phyloP scores from a whole-genome alignment of 805 yeast species.

The Starmerella powellii region DNA sequence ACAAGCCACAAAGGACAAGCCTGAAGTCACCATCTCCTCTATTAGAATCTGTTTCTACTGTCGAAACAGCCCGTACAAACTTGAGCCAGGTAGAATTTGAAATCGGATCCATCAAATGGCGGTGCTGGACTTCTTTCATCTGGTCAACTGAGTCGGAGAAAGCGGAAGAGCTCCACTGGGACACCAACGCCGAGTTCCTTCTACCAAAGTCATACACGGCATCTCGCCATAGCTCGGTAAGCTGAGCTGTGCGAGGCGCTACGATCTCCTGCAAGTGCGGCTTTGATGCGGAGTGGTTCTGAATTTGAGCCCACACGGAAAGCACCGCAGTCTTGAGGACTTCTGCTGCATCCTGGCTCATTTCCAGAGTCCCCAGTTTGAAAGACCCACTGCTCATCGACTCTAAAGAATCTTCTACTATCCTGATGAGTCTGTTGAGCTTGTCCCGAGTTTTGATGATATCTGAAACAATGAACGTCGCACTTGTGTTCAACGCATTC shows the following conservation, averaged over 20 bases:
- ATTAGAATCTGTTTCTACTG: conserved; percentile 36
- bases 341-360: conserved; percentile 30
- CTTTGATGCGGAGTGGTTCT: conserved; percentile 23
- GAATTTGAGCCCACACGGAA: conserved; percentile 35
- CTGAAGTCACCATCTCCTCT: conserved; percentile 46
- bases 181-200: conserved; percentile 42
- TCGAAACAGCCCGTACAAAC: conserved; percentile 61
- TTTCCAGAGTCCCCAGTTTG: conserved; percentile 29
- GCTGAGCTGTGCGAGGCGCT: conserved; percentile 42
- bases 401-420: conserved; percentile 56
- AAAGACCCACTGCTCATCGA: conserved; percentile 31
- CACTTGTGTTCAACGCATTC: conserved; percentile 64
- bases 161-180: conserved; percentile 20
- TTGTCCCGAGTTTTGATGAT: conserved; percentile 38
- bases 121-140: conserved; percentile 25
- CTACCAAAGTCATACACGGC: conserved; percentile 63
- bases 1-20: conserved; percentile 65
- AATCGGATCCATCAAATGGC: conserved; percentile 35
- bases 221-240: conserved; percentile 71
- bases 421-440: conserved; percentile 45
- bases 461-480: conserved; percentile 58
- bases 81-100: conserved; percentile 63
- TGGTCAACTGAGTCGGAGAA: conserved; percentile 27
- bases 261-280: conserved; percentile 31
- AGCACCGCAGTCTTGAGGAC: conserved; percentile 31